phyloP scores from a whole-genome alignment of 768 basidiomycete species.

The Pluteus cervinus region DNA sequence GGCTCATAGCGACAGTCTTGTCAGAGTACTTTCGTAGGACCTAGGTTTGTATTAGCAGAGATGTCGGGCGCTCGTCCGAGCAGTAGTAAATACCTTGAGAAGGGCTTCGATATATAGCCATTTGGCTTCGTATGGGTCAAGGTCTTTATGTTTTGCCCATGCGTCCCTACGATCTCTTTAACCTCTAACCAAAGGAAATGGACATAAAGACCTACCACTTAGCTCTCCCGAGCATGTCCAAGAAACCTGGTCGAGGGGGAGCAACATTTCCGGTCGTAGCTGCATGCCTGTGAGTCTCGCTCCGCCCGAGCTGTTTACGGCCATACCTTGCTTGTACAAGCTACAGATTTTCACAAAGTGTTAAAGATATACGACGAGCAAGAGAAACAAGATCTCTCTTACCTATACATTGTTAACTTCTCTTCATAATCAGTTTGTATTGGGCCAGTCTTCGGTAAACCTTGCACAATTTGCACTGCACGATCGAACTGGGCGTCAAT shows the following conservation, averaged over 20 bases:
- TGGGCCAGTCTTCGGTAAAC: slow-evolving; percentile 88
- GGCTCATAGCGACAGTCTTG: slow-evolving; percentile 67
- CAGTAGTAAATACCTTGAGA: slow-evolving; percentile 51
- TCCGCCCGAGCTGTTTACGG: slow-evolving; percentile 4
- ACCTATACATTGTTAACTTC: slow-evolving; percentile 92
- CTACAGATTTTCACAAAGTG: slow-evolving; percentile 31
- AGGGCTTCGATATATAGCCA: slow-evolving; percentile 86
- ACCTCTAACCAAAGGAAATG: background rate
- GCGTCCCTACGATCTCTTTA: slow-evolving; percentile 61
- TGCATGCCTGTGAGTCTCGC: slow-evolving; percentile 23
- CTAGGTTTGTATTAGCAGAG: slow-evolving; percentile 27
- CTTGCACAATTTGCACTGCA: slow-evolving; percentile 91
- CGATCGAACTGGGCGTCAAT: slow-evolving; percentile 87
- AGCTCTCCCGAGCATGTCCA: slow-evolving; percentile 87
- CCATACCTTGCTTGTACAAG: slow-evolving; percentile 86
- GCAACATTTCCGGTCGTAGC: slow-evolving; percentile 90
- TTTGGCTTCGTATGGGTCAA: slow-evolving; percentile 76
- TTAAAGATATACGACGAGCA: slow-evolving; percentile 7
- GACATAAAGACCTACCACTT: slow-evolving; percentile 65
- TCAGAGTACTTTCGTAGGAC: slow-evolving; percentile 79
- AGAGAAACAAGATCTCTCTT: slow-evolving; percentile 12
- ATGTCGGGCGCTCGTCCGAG: background rate
- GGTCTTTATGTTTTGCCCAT: slow-evolving; percentile 89
- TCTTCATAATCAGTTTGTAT: slow-evolving; percentile 96
- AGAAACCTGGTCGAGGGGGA: slow-evolving; percentile 73